Conservation (phyloP, 768 basidiomycete genomes). For the Filobasidium floriforme region DNA sequence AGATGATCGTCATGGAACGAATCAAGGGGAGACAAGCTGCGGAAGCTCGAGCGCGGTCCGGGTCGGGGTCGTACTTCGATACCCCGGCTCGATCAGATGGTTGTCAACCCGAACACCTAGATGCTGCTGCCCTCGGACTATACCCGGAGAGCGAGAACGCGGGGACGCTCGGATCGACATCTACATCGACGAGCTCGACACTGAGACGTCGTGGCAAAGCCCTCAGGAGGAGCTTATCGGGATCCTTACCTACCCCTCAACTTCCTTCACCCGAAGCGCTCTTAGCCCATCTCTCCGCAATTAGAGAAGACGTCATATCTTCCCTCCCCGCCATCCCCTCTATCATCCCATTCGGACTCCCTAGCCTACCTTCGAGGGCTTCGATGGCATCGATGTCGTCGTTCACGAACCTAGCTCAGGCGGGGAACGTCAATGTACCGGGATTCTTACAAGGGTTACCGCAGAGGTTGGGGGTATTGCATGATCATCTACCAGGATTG, state of each 20-base stretch:
- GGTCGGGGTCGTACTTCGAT: not conserved
- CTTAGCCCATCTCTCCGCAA: constrained; percentile 30
- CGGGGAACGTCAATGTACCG: not conserved
- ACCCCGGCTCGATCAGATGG: no score
- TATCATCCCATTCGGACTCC: no score
- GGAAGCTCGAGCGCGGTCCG: not conserved
- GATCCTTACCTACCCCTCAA: constrained; percentile 8
- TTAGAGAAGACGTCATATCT: constrained; percentile 33
- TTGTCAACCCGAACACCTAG: not conserved
- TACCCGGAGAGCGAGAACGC: not conserved
- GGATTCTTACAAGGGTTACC: constrained; percentile 14
- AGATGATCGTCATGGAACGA: constrained; percentile 30
- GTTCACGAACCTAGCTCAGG: not conserved
- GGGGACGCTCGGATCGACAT: not conserved
- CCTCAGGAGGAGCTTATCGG: constrained; percentile 16
- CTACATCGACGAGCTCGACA: constrained; percentile 4
- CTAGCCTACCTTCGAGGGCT: not conserved
- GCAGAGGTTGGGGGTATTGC: constrained; percentile 3
- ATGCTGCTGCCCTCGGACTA: constrained; percentile 6
- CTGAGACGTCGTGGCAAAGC: constrained; percentile 13
- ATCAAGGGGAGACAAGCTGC: constrained; percentile 20
- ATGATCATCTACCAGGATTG: constrained; percentile 9
- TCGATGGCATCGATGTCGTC: no score
- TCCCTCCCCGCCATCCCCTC: constrained; percentile 25
- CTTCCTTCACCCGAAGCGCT: constrained; percentile 21